Evolutionary conservation across 306 rosid species (phyloP).

Genomic region (Crotalaria pallida): DNA sequence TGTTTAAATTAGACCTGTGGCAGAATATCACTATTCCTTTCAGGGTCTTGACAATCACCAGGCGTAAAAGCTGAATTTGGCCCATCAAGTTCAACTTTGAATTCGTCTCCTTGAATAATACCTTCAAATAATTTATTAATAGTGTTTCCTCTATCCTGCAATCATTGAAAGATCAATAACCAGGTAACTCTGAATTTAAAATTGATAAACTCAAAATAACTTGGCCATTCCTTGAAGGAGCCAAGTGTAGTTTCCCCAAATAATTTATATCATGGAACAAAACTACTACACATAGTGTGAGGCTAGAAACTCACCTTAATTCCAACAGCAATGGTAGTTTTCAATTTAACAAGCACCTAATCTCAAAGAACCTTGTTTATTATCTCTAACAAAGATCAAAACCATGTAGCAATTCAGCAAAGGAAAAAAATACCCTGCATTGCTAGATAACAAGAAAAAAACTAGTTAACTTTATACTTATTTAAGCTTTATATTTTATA

Average conservation of each 20-base stretch:
- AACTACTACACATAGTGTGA: not conserved
- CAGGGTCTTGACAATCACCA: not conserved
- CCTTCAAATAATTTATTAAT: constrained; percentile 33
- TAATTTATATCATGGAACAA: not conserved
- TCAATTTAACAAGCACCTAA: constrained; percentile 67
- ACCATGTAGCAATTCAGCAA: too few relatives aligned
- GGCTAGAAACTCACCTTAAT: constrained; percentile 47
- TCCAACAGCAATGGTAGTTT: constrained; percentile 81
- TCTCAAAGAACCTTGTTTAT: constrained; percentile 60
- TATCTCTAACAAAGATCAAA: constrained; percentile 60
- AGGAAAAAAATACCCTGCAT: too few relatives aligned
- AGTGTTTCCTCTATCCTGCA: constrained; percentile 39
- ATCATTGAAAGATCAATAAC: not conserved
- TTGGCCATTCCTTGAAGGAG: too few relatives aligned
- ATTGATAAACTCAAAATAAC: too few relatives aligned
- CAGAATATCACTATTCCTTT: not conserved
- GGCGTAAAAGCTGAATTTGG: not conserved
- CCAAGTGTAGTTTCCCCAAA: too few relatives aligned
- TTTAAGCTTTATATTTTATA: too few relatives aligned
- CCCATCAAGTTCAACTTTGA: not conserved
- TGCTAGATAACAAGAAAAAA: too few relatives aligned
- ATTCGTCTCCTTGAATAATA: constrained; percentile 1
- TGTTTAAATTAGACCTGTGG: not conserved
- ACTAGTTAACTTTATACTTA: too few relatives aligned
- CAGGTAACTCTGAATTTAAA: not conserved